phyloP scores from a whole-genome alignment of 2,329 filamentous ascomycete species.

The Diaporthe humulicola region DNA sequence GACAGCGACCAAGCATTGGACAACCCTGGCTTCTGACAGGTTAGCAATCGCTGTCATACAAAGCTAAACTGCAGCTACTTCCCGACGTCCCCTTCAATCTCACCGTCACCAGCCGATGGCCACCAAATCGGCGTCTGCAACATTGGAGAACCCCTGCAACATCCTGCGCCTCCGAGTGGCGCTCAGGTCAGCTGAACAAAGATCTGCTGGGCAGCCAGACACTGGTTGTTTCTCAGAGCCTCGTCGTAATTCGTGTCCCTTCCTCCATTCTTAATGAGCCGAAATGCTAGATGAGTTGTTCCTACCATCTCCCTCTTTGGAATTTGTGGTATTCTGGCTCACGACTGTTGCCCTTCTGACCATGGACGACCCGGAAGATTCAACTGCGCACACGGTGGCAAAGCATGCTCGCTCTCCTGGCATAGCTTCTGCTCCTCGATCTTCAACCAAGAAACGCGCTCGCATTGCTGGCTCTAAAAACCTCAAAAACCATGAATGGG shows the following conservation, averaged over 20 bases:
- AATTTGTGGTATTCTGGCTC: too few relatives aligned
- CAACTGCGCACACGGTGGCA: neutral
- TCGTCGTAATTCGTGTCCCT: too few relatives aligned
- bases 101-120: too few relatives aligned
- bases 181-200: neutral
- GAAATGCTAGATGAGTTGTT: too few relatives aligned
- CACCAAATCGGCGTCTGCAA: too few relatives aligned
- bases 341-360: neutral
- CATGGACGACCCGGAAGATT: neutral
- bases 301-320: too few relatives aligned
- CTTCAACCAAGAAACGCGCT: neutral
- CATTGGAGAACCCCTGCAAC: neutral
- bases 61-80: neutral
- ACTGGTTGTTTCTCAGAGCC: too few relatives aligned
- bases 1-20: neutral
- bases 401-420: neutral
- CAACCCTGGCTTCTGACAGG: neutral
- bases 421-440: neutral
- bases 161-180: neutral
- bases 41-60: neutral
- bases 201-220: too few relatives aligned
- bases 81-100: neutral
- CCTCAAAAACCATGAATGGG: neutral
- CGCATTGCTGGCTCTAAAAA: neutral
- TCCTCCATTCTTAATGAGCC: too few relatives aligned